A percentile compares a stretch with the other conserved stretches of the same genome.
Conservation (phyloP, 495 filamentous ascomycete genomes). For the Xylaria curta region DNA sequence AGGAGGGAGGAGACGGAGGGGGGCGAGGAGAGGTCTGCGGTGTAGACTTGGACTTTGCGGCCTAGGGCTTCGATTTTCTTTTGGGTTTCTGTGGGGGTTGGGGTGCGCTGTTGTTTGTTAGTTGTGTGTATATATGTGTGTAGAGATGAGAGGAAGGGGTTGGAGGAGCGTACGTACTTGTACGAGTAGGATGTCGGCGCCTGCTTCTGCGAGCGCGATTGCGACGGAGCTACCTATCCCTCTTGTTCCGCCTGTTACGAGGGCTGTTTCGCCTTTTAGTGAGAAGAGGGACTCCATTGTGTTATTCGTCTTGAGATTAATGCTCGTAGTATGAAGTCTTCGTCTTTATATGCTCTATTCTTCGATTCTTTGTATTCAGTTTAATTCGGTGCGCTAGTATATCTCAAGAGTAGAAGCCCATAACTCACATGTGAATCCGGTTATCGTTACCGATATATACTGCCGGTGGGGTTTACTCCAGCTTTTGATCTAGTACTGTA, state of each 20-base stretch:
- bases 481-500: neutral
- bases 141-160: too few relatives aligned
- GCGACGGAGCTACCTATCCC: conserved; percentile 89
- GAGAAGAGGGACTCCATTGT: conserved; percentile 53
- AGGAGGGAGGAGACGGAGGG: conserved; percentile 65
- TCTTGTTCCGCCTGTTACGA: conserved; percentile 86
- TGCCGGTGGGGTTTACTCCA: neutral
- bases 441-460: neutral
- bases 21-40: conserved; percentile 72
- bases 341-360: neutral
- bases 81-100: conserved; percentile 71
- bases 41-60: conserved; percentile 71
- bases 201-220: conserved; percentile 80
- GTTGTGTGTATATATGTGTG: too few relatives aligned
- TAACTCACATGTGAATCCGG: neutral
- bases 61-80: conserved; percentile 66
- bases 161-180: conserved; percentile 54
- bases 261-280: conserved; percentile 72
- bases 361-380: neutral
- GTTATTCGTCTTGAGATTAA: neutral
- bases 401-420: neutral
- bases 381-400: neutral
- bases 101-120: conserved; percentile 32
- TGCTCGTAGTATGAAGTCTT: neutral
- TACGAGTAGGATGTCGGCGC: conserved; percentile 80